phyloP scores from a whole-genome alignment of 2,329 filamentous ascomycete genomes.

The Hortaea werneckii region DNA sequence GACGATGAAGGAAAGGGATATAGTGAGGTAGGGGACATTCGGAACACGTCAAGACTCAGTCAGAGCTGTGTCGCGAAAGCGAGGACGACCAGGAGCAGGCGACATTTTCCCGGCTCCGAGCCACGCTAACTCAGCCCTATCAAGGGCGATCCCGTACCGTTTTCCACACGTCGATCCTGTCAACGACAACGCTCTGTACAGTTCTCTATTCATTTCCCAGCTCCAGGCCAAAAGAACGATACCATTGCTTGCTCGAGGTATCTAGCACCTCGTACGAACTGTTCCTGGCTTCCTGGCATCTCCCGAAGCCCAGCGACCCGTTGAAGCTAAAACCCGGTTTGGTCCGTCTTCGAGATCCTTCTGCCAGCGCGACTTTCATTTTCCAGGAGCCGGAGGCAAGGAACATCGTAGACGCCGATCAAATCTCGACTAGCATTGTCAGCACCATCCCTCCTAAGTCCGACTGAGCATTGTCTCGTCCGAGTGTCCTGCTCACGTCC shows the following conservation, averaged over 20 bases:
- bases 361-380: not conserved
- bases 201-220: not conserved
- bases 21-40: too few relatives aligned
- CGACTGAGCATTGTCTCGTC: too few relatives aligned
- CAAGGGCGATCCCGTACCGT: not conserved
- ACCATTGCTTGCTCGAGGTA: not conserved
- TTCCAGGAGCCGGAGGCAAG: not conserved
- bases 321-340: too few relatives aligned
- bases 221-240: not conserved
- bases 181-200: not conserved
- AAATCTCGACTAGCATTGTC: not conserved
- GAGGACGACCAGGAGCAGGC: not conserved
- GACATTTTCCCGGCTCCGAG: too few relatives aligned
- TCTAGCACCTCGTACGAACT: not conserved
- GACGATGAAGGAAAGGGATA: too few relatives aligned
- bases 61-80: not conserved
- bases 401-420: not conserved
- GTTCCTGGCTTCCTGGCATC: not conserved
- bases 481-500: too few relatives aligned
- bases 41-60: too few relatives aligned
- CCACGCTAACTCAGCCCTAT: too few relatives aligned
- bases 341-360: too few relatives aligned
- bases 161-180: not conserved
- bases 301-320: too few relatives aligned
- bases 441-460: too few relatives aligned